Base-by-base conservation (phyloP, 106 monocot genomes). In the Triglochin maritima region DNA sequence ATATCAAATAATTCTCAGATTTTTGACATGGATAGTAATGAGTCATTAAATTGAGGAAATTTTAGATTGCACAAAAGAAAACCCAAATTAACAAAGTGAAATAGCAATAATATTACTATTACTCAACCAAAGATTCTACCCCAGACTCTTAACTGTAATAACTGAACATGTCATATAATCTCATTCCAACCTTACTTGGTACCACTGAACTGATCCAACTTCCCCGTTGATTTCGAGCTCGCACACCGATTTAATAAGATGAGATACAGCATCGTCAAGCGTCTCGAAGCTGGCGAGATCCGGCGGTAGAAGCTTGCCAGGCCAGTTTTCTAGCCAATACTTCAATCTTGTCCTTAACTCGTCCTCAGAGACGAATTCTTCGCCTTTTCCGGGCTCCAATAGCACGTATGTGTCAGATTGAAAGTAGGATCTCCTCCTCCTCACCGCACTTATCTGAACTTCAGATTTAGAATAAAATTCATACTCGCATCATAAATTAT, bases 161-260 rank as follows among this genome's bases (percentile, higher is more conserved):
- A 29, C 29, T 29, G 29, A 29, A 29, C 29, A 29, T 29, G 29
- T 29, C 29, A 29, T 29, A 29, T 29, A 29, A 29, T 41, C 17
- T 83, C 65, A 88, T 16, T 93, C 93, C 17, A 93, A 73, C 52
- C 66, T 77, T 17, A 93, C 89, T 73, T 86, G 86, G 74, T 89
- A 93, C 93, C 89, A 86, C 64, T 93, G 93, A 10, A 86, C 62
- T 0, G 93, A 86, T 5, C 89, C 93, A 13, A 89, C 81, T 71
- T 86, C 81, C 4, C 93, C 88, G 49, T 89, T 78, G 44, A 89
- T 83, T 67, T 93, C 89, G 3, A 93, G 89, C 81, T 86, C 89
- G 46, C 93, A 93, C 4, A 86, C 93, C 47, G 86, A 89, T 65
- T 61, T 81, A 5, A 89, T 71, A 11, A 93, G 93, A 72, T 93